Conservation (phyloP, 768 basidiomycete species). For the Leccinum broughii region DNA sequence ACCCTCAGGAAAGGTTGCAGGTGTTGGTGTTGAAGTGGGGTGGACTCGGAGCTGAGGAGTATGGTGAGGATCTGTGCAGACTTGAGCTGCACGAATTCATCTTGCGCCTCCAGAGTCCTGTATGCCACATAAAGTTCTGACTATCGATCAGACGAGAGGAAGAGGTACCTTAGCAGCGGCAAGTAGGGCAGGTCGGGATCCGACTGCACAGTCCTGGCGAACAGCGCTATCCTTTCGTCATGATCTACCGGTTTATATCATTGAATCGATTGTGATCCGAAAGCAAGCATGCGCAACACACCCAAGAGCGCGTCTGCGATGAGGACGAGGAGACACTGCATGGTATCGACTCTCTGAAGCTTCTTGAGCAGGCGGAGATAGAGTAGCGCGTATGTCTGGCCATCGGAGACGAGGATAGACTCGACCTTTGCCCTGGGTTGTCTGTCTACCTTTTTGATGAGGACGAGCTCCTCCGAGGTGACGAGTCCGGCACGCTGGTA, state of each 20-base stretch:
- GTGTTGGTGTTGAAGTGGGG: slow-evolving; percentile 49
- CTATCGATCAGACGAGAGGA: background rate
- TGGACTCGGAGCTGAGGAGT: slow-evolving; percentile 64
- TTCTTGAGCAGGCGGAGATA: slow-evolving; percentile 90
- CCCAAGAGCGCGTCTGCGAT: slow-evolving; percentile 88
- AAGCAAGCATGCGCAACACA: slow-evolving; percentile 33
- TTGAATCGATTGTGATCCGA: background rate
- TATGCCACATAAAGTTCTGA: slow-evolving; percentile 7
- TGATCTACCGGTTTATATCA: slow-evolving; percentile 54
- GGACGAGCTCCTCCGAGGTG: slow-evolving; percentile 79
- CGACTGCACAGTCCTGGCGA: slow-evolving; percentile 57
- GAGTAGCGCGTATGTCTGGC: slow-evolving; percentile 77
- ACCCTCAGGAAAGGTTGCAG: slow-evolving; percentile 60
- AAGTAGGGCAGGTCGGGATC: slow-evolving; percentile 80
- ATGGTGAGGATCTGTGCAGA: slow-evolving; percentile 85
- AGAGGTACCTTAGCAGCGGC: slow-evolving; percentile 67
- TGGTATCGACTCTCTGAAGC: slow-evolving; percentile 80
- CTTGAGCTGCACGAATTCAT: slow-evolving; percentile 96
- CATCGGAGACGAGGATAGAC: slow-evolving; percentile 79
- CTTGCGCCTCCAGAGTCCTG: slow-evolving; percentile 80
- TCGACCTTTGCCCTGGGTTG: slow-evolving; percentile 74
- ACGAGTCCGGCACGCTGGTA: slow-evolving; percentile 94
- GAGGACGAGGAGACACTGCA: slow-evolving; percentile 82
- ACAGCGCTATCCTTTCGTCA: slow-evolving; percentile 82
- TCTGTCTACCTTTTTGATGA: slow-evolving; percentile 89